These are phyloP conservation scores for Aphanomyces euteiches DNA, from an alignment of 352 stramenopile genomes.

Conservation along the genomic window DNA sequence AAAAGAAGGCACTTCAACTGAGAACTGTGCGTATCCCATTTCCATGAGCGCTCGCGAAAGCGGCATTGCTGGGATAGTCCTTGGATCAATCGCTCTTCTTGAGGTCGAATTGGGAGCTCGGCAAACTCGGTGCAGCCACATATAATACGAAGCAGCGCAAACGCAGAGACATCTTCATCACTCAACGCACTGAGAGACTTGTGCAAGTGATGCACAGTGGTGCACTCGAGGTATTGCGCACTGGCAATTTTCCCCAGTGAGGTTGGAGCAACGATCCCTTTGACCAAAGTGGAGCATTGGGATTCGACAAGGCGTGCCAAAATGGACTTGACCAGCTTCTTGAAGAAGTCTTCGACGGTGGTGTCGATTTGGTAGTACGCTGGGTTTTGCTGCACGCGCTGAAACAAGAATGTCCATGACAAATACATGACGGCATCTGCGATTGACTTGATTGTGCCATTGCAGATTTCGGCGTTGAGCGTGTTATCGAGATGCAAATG, in stretches of 20 bases:
- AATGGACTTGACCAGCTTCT: constrained; percentile 67
- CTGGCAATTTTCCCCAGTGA: constrained; percentile 90
- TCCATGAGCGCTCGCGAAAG: constrained; percentile 27
- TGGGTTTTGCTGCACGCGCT: constrained; percentile 94
- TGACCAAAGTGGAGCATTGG: constrained; percentile 78
- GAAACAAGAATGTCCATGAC: constrained; percentile 96
- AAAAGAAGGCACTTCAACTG: constrained; percentile 86
- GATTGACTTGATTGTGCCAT: constrained; percentile 80
- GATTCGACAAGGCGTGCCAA: constrained; percentile 79
- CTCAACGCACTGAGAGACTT: constrained; percentile 36
- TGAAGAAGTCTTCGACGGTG: constrained; percentile 57
- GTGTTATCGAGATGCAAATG: constrained; percentile 88
- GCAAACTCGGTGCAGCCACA: constrained; percentile 85
- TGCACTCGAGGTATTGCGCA: constrained; percentile 95
- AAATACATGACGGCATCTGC: constrained; percentile 94
- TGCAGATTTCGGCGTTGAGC: constrained; percentile 96
- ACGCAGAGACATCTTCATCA: constrained; percentile 27
- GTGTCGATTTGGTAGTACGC: constrained; percentile 92
- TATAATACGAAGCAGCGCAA: constrained; percentile 36
- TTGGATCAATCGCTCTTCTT: constrained; percentile 93
- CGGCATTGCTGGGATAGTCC: constrained; percentile 61
- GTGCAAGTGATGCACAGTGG: constrained; percentile 76
- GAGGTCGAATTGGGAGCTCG: constrained; percentile 95
- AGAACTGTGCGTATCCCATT: constrained; percentile 68
- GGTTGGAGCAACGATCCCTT: constrained; percentile 66